Evolutionary conservation across 257 asterid species (phyloP).

Genomic region (Solanum habrochaites): DNA sequence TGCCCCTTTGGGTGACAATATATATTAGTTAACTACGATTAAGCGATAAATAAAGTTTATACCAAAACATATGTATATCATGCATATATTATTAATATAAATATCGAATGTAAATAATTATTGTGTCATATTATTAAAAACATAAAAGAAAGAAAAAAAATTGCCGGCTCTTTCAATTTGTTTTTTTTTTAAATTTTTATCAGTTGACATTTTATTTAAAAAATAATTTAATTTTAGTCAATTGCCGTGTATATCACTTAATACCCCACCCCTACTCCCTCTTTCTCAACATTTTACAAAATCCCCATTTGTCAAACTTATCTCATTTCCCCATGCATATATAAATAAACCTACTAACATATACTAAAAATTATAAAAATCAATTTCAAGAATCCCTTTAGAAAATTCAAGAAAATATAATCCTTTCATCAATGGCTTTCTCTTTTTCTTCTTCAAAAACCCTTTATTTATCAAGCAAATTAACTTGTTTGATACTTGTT

Average conservation of each 20-base stretch:
- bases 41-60: too few species aligned
- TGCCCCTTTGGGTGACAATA: not conserved
- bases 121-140: not conserved
- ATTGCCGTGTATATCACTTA: slow-evolving; percentile 7
- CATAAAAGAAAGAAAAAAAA: not conserved
- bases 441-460: not conserved
- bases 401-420: not conserved
- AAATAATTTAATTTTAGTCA: not conserved
- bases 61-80: too few species aligned
- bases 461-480: not conserved
- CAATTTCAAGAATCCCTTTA: not conserved
- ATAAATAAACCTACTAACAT: not conserved
- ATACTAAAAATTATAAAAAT: not conserved
- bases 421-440: not conserved
- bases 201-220: not conserved
- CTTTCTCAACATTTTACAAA: slow-evolving; percentile 1
- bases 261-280: not conserved
- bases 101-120: not conserved
- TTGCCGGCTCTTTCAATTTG: not conserved
- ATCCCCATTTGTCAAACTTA: not conserved
- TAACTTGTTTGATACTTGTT: not conserved
- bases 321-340: slow-evolving; percentile 10
- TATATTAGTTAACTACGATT: not conserved
- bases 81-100: not conserved
- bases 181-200: not conserved